Evolutionary conservation across 2,329 filamentous ascomycete genomes (phyloP), one percentile per base, ranked within the genome.

Genomic region (Trichoderma atrobrunneum): DNA sequence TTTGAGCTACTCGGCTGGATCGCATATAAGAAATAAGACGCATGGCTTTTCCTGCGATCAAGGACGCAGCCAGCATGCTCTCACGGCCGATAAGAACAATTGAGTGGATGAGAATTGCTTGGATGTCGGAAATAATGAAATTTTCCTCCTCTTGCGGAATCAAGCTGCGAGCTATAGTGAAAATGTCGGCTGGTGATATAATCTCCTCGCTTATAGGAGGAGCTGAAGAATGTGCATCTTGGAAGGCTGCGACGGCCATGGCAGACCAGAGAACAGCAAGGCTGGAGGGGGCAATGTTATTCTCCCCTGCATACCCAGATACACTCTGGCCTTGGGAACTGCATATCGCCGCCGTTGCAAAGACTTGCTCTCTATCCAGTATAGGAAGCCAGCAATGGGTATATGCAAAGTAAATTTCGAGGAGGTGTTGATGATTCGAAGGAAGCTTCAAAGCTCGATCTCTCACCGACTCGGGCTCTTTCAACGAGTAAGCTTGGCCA

Each of bases 241-340:
- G 67, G 16, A 70, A 70, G 7, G 67, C 57, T 12, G 67, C 57
- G 30, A 70, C 11, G 21, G 67, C 67, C 21, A 70, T 28, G 16
- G 67, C 67, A 16, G 67, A 70, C 67, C 67, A 70, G 14, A 70
- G 56, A 54, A 62, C 57, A 43, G 67, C 67, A 36, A 70, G 67
- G 2, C 21, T 61, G 21, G 67, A 62, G 10, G 28, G 6, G 7
- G 10, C 14, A 11, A 18, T 54, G 5, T 6, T 30, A 36, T 24
- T 61, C 24, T 34, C 21, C 11, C 14, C 12, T 6, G 5, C 10
- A 48, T 30, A 36, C 1, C 43, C 14, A 28, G 28, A 16, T 10
- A 11, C 7, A 36, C 12, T 26, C n/a, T 16, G 18, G 10, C 7
- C 8, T 1, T 36, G 57, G 18, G 57, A 62, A 6, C 34, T 30